Percentiles rank a stretch among this genome's conserved stretches.
Evolutionary conservation across 192 early-diverging fungal genomes (phyloP).

Genomic region (Thoreauomyces humboldtii): DNA sequence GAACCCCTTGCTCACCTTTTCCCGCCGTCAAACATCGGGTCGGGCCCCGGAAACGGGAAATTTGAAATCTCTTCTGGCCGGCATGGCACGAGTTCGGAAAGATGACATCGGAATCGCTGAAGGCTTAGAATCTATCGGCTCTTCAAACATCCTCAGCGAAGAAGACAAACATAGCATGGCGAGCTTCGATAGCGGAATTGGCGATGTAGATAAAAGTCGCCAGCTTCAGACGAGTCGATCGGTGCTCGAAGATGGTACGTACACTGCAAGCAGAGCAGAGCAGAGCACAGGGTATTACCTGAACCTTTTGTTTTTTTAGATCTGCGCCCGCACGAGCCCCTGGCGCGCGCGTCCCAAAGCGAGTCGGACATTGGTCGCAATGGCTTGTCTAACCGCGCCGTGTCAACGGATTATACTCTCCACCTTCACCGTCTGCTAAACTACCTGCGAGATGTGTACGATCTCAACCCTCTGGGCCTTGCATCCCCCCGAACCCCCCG

Average conservation of each 20-base stretch:
- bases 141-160: too few species aligned
- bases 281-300: neutral
- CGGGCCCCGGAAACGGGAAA: too few species aligned
- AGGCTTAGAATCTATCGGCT: too few species aligned
- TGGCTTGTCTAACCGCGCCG: neutral
- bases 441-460: constrained; percentile 55
- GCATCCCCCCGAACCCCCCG: constrained; percentile 28
- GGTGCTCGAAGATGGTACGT: neutral
- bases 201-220: neutral
- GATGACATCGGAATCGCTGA: neutral
- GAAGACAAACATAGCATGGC: constrained; percentile 4
- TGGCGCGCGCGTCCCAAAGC: neutral
- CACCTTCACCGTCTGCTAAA: constrained; percentile 43
- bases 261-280: too few species aligned
- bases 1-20: neutral
- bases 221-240: neutral
- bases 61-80: neutral
- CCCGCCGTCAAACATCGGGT: too few species aligned
- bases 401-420: neutral
- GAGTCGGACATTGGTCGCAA: neutral
- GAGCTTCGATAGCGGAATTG: constrained; percentile 1
- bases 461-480: constrained; percentile 40
- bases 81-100: neutral
- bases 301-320: neutral
- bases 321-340: neutral